A percentile compares a stretch with the other conserved stretches of the same genome.
These are phyloP conservation scores for Ulmus americana DNA, from an alignment of 331 rosid species.

Conservation along the genomic window DNA sequence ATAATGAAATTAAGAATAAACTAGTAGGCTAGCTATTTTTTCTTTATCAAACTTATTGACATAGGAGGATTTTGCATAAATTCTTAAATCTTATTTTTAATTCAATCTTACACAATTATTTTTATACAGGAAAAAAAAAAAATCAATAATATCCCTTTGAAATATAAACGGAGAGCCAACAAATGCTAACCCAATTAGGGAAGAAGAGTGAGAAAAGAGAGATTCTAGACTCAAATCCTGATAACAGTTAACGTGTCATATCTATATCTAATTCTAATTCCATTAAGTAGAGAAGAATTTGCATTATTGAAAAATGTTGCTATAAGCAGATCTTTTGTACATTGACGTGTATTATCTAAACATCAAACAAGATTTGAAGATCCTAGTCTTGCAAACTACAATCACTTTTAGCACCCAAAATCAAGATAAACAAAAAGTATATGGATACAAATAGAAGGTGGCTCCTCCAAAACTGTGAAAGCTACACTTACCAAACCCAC, in stretches of 20 bases:
- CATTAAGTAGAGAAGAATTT: background rate
- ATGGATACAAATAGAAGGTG: constrained; percentile 25
- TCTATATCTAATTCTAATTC: no score
- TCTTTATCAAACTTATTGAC: no score
- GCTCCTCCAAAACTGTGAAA: constrained; percentile 19
- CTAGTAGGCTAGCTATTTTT: no score
- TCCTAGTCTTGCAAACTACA: constrained; percentile 4
- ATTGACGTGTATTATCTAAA: constrained; percentile 22
- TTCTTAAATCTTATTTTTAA: no score
- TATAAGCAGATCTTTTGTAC: constrained; percentile 26
- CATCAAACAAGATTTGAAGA: constrained; percentile 16
- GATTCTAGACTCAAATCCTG: background rate
- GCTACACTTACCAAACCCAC: constrained; percentile 4
- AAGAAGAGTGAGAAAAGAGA: constrained; percentile 1
- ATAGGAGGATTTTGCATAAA: no score
- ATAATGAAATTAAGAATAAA: no score
- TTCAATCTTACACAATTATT: no score
- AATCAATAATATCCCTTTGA: no score
- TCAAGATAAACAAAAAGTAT: constrained; percentile 1
- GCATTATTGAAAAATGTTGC: background rate
- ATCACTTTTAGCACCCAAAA: background rate
- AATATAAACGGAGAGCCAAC: no score
- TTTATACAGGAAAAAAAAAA: no score
- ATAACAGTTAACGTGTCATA: no score
- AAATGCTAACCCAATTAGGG: background rate